Evolutionary conservation across 257 asterid species (phyloP).

Genomic region (Nicotiana tabacum): DNA sequence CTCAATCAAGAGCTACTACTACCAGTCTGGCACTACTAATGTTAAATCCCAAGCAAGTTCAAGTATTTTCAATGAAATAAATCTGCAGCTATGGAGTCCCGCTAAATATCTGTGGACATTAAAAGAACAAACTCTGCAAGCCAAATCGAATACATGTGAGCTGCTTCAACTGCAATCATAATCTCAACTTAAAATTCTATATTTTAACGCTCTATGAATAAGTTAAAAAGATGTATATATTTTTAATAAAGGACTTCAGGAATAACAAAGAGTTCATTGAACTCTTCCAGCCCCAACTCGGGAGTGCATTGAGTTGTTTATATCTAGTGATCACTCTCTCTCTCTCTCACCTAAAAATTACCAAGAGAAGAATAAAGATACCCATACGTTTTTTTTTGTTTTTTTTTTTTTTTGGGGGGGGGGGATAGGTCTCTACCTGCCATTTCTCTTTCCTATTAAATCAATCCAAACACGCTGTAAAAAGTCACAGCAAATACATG

Average conservation of each 20-base stretch:
- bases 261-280: not conserved
- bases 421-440: not conserved
- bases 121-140: not conserved
- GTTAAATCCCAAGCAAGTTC: not conserved
- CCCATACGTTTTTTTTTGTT: too few relatives aligned
- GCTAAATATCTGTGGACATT: not conserved
- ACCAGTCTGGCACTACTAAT: not conserved
- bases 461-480: not conserved
- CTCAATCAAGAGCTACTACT: not conserved
- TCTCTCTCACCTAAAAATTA: not conserved
- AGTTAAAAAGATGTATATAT: not conserved
- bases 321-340: not conserved
- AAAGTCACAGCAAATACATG: not conserved
- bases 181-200: not conserved
- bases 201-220: not conserved
- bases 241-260: not conserved
- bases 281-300: not conserved
- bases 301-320: not conserved
- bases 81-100: not conserved
- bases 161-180: not conserved
- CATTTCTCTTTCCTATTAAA: not conserved
- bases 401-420: too few relatives aligned
- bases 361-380: not conserved
- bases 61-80: not conserved
- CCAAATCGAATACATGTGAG: not conserved